These are phyloP conservation scores for Mortierella sp. DNA, from an alignment of 371 early-diverging fungal species.

Conservation along the genomic window DNA sequence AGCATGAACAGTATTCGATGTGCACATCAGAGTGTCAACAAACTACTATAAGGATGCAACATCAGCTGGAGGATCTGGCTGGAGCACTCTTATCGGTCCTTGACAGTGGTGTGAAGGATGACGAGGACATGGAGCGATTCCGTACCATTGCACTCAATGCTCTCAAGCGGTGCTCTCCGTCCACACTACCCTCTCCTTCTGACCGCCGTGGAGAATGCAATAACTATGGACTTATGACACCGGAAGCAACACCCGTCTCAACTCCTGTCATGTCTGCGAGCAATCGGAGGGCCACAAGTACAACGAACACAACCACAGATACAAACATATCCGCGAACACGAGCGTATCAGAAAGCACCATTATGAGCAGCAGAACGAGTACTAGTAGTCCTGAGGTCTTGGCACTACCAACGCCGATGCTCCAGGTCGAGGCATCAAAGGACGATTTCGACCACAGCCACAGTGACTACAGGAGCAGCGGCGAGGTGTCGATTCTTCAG, in stretches of 20 bases:
- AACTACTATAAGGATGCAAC: background rate
- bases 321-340: background rate
- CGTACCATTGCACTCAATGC: constrained; percentile 8
- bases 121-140: constrained; percentile 3
- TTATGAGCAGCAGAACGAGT: too few species aligned
- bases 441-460: background rate
- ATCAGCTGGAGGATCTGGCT: constrained; percentile 14
- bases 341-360: too few species aligned
- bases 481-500: constrained; percentile 8
- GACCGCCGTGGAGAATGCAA: background rate
- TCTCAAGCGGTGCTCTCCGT: background rate
- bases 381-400: background rate
- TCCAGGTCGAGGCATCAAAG: background rate
- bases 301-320: background rate
- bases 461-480: background rate
- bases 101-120: constrained; percentile 1
- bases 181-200: background rate
- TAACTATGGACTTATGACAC: constrained; percentile 9
- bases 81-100: constrained; percentile 9
- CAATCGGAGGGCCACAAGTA: background rate
- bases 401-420: background rate
- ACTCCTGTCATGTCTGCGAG: constrained; percentile 13
- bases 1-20: background rate
- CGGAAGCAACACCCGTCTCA: constrained; percentile 17
- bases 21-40: constrained; percentile 1